Evolutionary conservation across 2,329 filamentous ascomycete species (phyloP).

Genomic region (Arthrinium phaeospermum): DNA sequence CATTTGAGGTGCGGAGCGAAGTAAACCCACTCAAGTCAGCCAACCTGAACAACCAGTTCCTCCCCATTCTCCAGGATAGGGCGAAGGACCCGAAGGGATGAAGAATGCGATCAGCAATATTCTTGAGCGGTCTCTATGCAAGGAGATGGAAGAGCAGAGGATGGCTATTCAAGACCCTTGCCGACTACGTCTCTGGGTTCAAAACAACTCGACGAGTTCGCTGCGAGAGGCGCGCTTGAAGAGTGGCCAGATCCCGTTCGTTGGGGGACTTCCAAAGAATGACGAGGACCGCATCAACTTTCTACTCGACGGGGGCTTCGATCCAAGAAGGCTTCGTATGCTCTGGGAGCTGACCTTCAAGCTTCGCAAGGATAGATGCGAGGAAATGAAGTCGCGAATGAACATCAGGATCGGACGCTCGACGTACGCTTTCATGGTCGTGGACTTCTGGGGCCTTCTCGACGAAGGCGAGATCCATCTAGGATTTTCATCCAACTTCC

Average conservation of each 20-base stretch:
- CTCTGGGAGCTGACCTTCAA: conserved; percentile 54
- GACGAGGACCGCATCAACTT: conserved; percentile 58
- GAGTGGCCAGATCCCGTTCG: conserved; percentile 47
- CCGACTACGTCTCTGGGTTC: conserved; percentile 60
- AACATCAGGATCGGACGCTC: conserved; percentile 67
- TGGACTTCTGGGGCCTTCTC: conserved; percentile 68
- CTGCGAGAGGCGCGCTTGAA: conserved; percentile 45
- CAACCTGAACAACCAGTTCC: conserved; percentile 69
- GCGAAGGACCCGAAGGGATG: conserved; percentile 54
- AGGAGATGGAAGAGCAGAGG: conserved; percentile 58
- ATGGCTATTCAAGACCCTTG: conserved; percentile 55
- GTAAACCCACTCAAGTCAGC: conserved; percentile 56
- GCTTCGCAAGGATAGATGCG: conserved; percentile 58
- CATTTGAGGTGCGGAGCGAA: conserved; percentile 66
- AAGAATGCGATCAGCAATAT: conserved; percentile 53
- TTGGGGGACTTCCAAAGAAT: conserved; percentile 55
- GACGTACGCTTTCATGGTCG: conserved; percentile 68
- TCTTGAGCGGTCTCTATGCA: conserved; percentile 54
- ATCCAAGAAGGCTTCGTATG: conserved; percentile 52
- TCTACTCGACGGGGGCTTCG: conserved; percentile 67
- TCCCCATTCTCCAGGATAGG: conserved; percentile 70
- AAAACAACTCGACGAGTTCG: conserved; percentile 41
- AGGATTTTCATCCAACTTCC: conserved; percentile 70
- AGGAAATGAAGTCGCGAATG: conserved; percentile 58
- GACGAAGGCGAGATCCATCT: conserved; percentile 71